Conservation (phyloP, 2,329 filamentous ascomycete genomes). For the Aspergillus luchuensis region DNA sequence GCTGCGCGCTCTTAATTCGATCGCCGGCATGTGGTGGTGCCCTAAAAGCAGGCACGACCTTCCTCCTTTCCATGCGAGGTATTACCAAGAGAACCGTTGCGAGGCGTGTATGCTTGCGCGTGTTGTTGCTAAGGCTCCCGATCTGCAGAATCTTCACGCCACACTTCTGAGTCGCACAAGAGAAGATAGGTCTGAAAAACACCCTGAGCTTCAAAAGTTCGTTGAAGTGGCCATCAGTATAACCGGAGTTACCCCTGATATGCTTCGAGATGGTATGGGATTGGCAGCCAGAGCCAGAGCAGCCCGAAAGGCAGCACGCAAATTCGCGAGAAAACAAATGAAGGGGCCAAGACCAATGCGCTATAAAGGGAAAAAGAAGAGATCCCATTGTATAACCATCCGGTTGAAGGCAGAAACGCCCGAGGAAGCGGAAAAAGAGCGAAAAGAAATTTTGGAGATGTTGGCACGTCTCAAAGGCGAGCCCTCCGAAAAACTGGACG, state of each 20-base stretch:
- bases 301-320: constrained; percentile 14
- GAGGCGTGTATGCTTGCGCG: constrained; percentile 42
- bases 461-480: background rate
- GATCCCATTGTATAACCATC: constrained; percentile 6
- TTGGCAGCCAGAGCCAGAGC: background rate
- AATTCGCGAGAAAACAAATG: background rate
- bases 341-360: background rate
- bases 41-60: constrained; percentile 1
- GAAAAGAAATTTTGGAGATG: background rate
- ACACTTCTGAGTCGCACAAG: constrained; percentile 33
- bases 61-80: constrained; percentile 18
- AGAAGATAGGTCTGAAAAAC: constrained; percentile 24
- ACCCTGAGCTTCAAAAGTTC: constrained; percentile 31
- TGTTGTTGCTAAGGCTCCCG: constrained; percentile 28
- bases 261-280: constrained; percentile 8
- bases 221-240: constrained; percentile 32
- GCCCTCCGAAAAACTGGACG: background rate
- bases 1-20: constrained; percentile 22
- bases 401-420: constrained; percentile 1
- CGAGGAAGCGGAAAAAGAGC: background rate
- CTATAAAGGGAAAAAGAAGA: background rate
- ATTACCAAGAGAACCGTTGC: constrained; percentile 38
- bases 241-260: background rate
- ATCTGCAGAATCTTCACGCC: constrained; percentile 34
- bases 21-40: constrained; percentile 38